Conservation (phyloP, 257 asterid genomes). For the Penstemon davidsonii region DNA sequence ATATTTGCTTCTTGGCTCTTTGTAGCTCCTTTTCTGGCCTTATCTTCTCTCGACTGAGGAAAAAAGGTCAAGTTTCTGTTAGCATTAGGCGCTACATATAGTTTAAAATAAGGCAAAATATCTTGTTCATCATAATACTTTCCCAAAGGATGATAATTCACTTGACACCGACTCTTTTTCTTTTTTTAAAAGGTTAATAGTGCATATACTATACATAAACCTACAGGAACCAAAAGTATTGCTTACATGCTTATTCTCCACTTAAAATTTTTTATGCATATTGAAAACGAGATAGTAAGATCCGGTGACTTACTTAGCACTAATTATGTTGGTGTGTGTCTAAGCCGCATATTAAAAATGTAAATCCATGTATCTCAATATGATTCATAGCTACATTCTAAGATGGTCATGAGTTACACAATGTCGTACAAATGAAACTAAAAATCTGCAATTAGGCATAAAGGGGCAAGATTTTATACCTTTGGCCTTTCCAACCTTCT, state of each 20-base stretch:
- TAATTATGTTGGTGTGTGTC: neutral
- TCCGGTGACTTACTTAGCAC: neutral
- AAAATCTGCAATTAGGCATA: conserved; percentile 20
- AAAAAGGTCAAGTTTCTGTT: conserved; percentile 27
- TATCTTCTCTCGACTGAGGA: conserved; percentile 87
- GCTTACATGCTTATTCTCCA: conserved; percentile 3
- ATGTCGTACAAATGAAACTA: conserved; percentile 7
- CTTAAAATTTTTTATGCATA: neutral
- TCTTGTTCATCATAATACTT: conserved; percentile 14
- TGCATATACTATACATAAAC: conserved; percentile 1
- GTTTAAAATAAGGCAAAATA: conserved; percentile 2
- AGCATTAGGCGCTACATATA: conserved; percentile 16
- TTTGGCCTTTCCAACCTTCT: conserved; percentile 99
- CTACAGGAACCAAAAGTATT: neutral
- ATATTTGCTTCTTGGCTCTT: conserved; percentile 82
- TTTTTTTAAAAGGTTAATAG: neutral
- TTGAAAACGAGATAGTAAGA: neutral
- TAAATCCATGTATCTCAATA: neutral
- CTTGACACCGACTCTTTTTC: conserved; percentile 17
- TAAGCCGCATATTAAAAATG: neutral
- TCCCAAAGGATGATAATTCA: neutral
- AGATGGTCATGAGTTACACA: neutral
- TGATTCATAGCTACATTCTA: neutral
- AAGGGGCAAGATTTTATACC: conserved; percentile 50
- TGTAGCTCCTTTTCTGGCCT: conserved; percentile 83